Evolutionary conservation across 1,139 yeast genomes (phyloP).

Genomic region (Scheffersomyces illinoinensis): DNA sequence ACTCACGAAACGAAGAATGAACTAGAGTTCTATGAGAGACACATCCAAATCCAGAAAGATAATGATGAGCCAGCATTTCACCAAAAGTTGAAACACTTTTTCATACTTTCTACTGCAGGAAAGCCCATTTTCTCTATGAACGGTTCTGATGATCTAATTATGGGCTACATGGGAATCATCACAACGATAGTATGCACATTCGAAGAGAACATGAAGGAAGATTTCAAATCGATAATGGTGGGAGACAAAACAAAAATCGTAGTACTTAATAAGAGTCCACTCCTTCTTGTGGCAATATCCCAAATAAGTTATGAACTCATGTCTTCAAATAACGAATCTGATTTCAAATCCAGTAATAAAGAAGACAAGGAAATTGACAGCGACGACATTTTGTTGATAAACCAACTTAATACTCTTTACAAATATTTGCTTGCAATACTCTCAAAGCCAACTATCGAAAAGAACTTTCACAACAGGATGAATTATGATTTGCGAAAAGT

Average conservation of each 20-base stretch:
- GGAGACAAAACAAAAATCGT: constrained; percentile 53
- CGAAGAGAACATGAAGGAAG: constrained; percentile 41
- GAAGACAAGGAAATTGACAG: constrained; percentile 23
- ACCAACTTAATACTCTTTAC: constrained; percentile 74
- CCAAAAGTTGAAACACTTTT: constrained; percentile 62
- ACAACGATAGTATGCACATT: constrained; percentile 69
- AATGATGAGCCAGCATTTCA: constrained; percentile 33
- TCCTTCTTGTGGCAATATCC: constrained; percentile 74
- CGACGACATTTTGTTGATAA: constrained; percentile 37
- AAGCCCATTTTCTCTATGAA: constrained; percentile 86
- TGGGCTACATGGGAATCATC: constrained; percentile 74
- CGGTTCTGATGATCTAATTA: constrained; percentile 69
- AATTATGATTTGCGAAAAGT: constrained; percentile 81
- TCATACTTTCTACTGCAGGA: constrained; percentile 87
- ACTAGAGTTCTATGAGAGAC: constrained; percentile 14
- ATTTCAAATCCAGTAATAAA: background rate
- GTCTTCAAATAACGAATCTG: constrained; percentile 5
- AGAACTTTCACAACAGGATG: constrained; percentile 68
- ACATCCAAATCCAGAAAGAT: constrained; percentile 22
- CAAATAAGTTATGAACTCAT: constrained; percentile 37
- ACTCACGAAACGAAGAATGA: constrained; percentile 2
- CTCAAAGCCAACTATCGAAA: constrained; percentile 70
- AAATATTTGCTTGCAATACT: constrained; percentile 79
- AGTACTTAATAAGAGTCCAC: constrained; percentile 64
- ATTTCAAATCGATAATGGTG: constrained; percentile 25